These are phyloP conservation scores for Calonectria crousiana DNA, from an alignment of 2,329 filamentous ascomycete genomes.

Conservation along the genomic window DNA sequence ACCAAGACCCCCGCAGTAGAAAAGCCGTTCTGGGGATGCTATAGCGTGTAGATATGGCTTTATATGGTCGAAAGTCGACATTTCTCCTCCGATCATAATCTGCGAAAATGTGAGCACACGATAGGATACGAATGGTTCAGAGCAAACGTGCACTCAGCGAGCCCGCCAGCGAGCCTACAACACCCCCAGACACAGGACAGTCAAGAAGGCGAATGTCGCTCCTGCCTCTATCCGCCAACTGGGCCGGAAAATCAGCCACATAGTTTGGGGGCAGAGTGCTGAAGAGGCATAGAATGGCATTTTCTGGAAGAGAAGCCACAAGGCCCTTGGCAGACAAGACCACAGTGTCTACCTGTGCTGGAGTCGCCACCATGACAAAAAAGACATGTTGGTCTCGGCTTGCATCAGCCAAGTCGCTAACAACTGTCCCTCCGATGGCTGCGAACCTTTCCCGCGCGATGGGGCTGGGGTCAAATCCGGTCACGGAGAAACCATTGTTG, in stretches of 20 bases:
- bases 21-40: neutral
- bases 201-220: neutral
- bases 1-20: neutral
- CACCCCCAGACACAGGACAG: neutral
- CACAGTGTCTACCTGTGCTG: neutral
- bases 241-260: neutral
- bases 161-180: neutral
- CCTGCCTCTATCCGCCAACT: neutral
- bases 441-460: neutral
- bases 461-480: neutral
- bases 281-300: neutral
- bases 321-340: neutral
- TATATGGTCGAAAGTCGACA: neutral
- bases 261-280: neutral
- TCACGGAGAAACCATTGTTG: neutral
- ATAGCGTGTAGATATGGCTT: neutral
- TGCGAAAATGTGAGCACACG: neutral
- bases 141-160: neutral
- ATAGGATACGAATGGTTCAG: neutral
- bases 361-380: neutral
- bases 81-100: conserved; percentile 2
- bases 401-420: neutral
- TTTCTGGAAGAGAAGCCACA: neutral
- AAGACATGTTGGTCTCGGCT: neutral
- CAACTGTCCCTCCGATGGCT: neutral